A percentile compares a stretch with the other conserved stretches of the same genome.
Conservation (phyloP, 306 rosid species). For the Lupinus albus region DNA sequence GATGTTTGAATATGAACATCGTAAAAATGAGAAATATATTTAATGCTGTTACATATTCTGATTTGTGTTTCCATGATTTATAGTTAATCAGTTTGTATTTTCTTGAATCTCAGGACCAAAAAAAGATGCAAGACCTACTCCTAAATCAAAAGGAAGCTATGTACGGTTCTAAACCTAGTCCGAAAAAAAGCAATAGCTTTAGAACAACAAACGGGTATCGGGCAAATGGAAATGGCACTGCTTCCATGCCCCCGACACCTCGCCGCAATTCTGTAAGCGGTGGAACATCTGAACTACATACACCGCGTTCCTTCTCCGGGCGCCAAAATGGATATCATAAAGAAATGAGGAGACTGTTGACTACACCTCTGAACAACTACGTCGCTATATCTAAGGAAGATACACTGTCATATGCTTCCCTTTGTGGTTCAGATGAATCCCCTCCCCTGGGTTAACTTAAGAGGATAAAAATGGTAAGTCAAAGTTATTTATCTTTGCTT, state of each 20-base stretch:
- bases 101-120: slow-evolving; percentile 70
- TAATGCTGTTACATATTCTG: slow-evolving; percentile 1
- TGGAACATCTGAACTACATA: slow-evolving; percentile 71
- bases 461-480: slow-evolving; percentile 43
- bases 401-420: slow-evolving; percentile 82
- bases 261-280: slow-evolving; percentile 81
- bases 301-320: slow-evolving; percentile 88
- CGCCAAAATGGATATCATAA: slow-evolving; percentile 90
- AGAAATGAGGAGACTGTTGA: slow-evolving; percentile 83
- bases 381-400: slow-evolving; percentile 89
- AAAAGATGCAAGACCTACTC: slow-evolving; percentile 92
- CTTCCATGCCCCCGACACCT: slow-evolving; percentile 82
- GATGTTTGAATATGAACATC: slow-evolving; percentile 19
- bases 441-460: slow-evolving; percentile 68
- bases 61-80: slow-evolving; percentile 4
- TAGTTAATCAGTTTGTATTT: neutral
- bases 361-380: slow-evolving; percentile 86
- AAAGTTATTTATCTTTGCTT: neutral
- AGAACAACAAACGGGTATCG: slow-evolving; percentile 75
- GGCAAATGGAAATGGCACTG: slow-evolving; percentile 67
- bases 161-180: slow-evolving; percentile 94
- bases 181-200: slow-evolving; percentile 81
- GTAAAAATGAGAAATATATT: neutral
- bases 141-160: slow-evolving; percentile 88
- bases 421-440: slow-evolving; percentile 86